Conservation (phyloP, 116 monocot genomes). For the Zostera marina region DNA sequence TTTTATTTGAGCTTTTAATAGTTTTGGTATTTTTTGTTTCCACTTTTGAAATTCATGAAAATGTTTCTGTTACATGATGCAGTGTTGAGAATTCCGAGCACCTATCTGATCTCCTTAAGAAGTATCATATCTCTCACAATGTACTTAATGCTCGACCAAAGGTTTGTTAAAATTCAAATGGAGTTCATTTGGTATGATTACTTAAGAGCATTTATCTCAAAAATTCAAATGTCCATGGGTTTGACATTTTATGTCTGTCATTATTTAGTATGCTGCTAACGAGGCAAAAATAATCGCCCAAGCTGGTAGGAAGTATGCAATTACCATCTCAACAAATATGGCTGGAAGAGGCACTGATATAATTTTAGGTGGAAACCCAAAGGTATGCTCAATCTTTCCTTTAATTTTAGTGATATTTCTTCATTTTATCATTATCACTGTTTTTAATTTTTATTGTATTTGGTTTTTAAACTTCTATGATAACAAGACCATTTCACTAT, state of each 20-base stretch:
- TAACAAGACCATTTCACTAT: neutral
- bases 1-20: neutral
- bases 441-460: neutral
- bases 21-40: neutral
- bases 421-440: neutral
- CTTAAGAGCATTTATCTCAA: neutral
- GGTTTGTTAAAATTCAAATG: neutral
- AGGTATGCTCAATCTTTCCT: slow-evolving; percentile 21
- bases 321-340: slow-evolving; percentile 99
- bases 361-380: slow-evolving; percentile 94
- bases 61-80: slow-evolving; percentile 12
- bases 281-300: slow-evolving; percentile 98
- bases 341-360: slow-evolving; percentile 99
- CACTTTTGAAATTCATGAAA: neutral
- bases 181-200: neutral
- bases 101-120: slow-evolving; percentile 71
- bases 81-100: slow-evolving; percentile 98
- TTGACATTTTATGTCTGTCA: slow-evolving; percentile 5
- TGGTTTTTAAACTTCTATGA: neutral
- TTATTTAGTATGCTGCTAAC: slow-evolving; percentile 85
- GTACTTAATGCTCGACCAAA: slow-evolving; percentile 96
- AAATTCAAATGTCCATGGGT: neutral
- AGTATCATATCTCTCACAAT: slow-evolving; percentile 75
- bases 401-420: neutral
- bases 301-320: slow-evolving; percentile 90